Evolutionary conservation across 192 early-diverging fungal genomes (phyloP), one percentile per base, ranked within the genome.

Genomic region (Umbelopsis sp.): DNA sequence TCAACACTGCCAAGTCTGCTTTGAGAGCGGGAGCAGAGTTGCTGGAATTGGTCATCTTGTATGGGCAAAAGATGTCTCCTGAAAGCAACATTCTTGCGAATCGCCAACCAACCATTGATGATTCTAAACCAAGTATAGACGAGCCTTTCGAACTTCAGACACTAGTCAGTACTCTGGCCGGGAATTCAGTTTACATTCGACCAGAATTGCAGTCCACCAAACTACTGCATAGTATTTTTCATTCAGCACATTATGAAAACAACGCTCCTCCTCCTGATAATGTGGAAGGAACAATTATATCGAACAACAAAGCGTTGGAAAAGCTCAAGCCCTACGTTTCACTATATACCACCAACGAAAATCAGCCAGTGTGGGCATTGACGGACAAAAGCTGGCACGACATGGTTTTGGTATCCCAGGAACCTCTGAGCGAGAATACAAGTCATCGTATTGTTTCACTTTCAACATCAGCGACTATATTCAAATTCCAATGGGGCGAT

Each of bases 401-500:
- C 12, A 69, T 69, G 67, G 51, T 52, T 30, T 27, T 69, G 20
- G 51, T 49, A 9, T 69, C 67, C 1, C 55, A 61, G 25, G 55
- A 61, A 33, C 6, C 55, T 27, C 16, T 61, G 55, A 61, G 55
- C 16, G 67, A 49, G 12, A 49, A 69, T 49, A 49, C 48, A n/a
- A 69, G 51, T 12, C 67, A 69, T 52, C 67, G 67, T 33, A 69
- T 52, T 35, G 67, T 69, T 21, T 52, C 67, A 7, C 48, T 69
- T 27, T 69, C 67, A 11, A 69, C 67, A 9, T 69, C 67, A 2
- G 67, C 67, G 0, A 69, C 47, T 11, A 44, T 69, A 48, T 69
- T 69, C 48, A 69, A 69, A 49, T 69, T 69, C 30, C 67, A 69
- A 52, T 69, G 67, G 67, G 67, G 49, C 0, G 67, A 69, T n/a